A percentile compares a stretch with the other conserved stretches of the same genome.
phyloP scores from a whole-genome alignment of 2,329 filamentous ascomycete species.

The Aspergillus alliaceus region DNA sequence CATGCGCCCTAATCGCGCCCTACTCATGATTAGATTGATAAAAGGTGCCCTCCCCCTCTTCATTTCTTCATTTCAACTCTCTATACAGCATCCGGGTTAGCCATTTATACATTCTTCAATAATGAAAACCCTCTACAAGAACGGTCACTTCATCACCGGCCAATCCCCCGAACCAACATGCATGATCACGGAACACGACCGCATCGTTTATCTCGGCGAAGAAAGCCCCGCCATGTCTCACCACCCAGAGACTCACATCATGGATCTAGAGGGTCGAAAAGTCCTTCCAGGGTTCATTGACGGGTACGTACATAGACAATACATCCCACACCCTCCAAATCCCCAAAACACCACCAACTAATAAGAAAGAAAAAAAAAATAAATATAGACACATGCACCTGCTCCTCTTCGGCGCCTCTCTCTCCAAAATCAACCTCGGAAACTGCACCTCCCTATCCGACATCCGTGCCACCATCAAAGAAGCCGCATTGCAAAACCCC shows the following conservation, averaged over 20 bases:
- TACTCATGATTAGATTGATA: neutral
- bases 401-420: conserved; percentile 47
- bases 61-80: neutral
- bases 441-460: conserved; percentile 42
- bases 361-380: neutral
- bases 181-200: conserved; percentile 42
- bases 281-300: conserved; percentile 52
- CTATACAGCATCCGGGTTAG: neutral
- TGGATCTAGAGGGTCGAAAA: conserved; percentile 38
- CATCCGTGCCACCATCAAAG: conserved; percentile 42
- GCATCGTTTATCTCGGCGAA: conserved; percentile 41
- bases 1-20: neutral
- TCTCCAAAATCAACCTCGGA: conserved; percentile 46
- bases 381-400: conserved; percentile 35
- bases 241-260: conserved; percentile 12
- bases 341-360: neutral
- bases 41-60: neutral
- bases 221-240: conserved; percentile 24
- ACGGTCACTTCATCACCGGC: conserved; percentile 11
- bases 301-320: conserved; percentile 34
- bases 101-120: too few relatives aligned
- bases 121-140: conserved; percentile 20
- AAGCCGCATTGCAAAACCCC: conserved; percentile 39
- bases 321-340: neutral
- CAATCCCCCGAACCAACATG: conserved; percentile 1